Base-by-base conservation (phyloP, 306 rosid genomes). In the Quercus berberidifolia region DNA sequence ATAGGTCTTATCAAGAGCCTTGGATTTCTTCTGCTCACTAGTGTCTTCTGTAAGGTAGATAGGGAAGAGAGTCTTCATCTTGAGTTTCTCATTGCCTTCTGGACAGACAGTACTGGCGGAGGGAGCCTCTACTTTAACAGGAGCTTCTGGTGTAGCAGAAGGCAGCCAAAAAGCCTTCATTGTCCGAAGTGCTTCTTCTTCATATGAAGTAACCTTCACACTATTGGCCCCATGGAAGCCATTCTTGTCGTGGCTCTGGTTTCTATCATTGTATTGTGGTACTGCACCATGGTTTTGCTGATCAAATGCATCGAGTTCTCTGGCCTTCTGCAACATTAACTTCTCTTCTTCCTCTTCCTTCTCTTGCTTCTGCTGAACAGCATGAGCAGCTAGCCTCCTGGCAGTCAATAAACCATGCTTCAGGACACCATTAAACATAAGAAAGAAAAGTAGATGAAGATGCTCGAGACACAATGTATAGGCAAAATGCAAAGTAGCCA, bases 141-240 rank as follows among this genome's bases (percentile, higher is more conserved):
- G 72, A 86, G 98, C 97, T 77, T 82, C 96, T 6, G 99, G 99
- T 18, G 93, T 95, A 62, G 99, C 99, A 52, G 98, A 95, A 78
- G 99, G 99, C 43, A 95, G 87, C 99, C 99, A 95, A 86, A 95
- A 95, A 64, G 99, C 99, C 81, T 95, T 95, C 99, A 95, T 95
- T 60, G 97, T 95, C 76, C 99, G 88, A 38, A 95, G 98, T 17
- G 99, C 98, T 87, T 95, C 99, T 83, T 93, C 99, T 82, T 95
- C 98, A 65, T 83, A 95, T n/a, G 99, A 93, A n/a, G 99, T 95
- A 60, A 84, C 97, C 88, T 91, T 95, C 76, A 95, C 99, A 85
- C 98, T 95, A 76, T 95, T 95, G 67, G 99, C 99, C 67, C 99
- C 99, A 30, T 95, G 99, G 82, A 95, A 95, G 26, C 92, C 97